A percentile compares a stretch with the other conserved stretches of the same genome.
These are phyloP conservation scores for Cucumis melo DNA, from an alignment of 306 rosid genomes.

Conservation along the genomic window DNA sequence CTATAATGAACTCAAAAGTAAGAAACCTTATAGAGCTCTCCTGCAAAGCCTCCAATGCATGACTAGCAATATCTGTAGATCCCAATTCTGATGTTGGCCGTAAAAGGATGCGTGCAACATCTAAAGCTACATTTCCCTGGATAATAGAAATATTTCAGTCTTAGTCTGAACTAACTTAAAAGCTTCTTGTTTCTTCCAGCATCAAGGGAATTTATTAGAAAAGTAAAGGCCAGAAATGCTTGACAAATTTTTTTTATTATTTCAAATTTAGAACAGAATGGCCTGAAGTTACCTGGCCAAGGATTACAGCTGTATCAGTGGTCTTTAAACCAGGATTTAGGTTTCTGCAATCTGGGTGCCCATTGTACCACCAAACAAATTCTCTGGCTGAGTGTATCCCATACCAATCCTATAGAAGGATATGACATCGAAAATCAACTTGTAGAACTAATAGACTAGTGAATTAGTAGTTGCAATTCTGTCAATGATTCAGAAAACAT, in stretches of 20 bases:
- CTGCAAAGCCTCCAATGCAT: slow-evolving; percentile 65
- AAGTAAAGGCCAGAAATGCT: neutral
- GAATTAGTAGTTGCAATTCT: neutral
- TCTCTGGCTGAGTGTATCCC: slow-evolving; percentile 76
- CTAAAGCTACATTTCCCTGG: slow-evolving; percentile 98
- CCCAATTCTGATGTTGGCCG: slow-evolving; percentile 59
- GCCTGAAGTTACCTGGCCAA: slow-evolving; percentile 65
- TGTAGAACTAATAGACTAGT: neutral
- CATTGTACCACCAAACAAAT: slow-evolving; percentile 99
- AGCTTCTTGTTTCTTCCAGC: neutral
- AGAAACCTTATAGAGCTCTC: slow-evolving; percentile 71
- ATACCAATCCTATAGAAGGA: slow-evolving; percentile 32
- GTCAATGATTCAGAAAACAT: neutral
- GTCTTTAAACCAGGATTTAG: slow-evolving; percentile 63
- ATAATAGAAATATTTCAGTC: slow-evolving; percentile 1
- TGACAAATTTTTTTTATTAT: neutral
- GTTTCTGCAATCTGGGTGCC: slow-evolving; percentile 73
- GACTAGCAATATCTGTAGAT: slow-evolving; percentile 69
- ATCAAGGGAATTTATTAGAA: neutral
- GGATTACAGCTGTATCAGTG: slow-evolving; percentile 74
- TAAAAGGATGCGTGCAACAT: slow-evolving; percentile 77
- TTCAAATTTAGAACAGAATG: neutral
- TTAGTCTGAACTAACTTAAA: neutral
- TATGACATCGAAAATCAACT: neutral
- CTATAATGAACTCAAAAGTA: slow-evolving; percentile 7